Evolutionary conservation across 2,329 filamentous ascomycete genomes (phyloP).

Genomic region (Colletotrichum sp.): DNA sequence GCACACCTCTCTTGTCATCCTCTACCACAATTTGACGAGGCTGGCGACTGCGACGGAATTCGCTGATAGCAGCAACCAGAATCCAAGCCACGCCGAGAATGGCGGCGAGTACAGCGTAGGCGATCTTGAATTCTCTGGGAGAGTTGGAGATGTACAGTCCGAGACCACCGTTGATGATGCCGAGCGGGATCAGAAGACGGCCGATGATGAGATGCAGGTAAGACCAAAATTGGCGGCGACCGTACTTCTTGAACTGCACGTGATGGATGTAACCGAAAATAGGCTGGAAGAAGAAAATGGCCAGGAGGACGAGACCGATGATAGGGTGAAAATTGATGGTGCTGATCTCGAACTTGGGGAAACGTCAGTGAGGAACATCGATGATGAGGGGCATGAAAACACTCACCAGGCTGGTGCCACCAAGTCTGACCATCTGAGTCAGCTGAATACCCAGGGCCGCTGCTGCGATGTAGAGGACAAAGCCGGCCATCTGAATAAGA

Average conservation of each 20-base stretch:
- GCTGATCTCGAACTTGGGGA: constrained; percentile 31
- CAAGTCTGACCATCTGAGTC: constrained; percentile 33
- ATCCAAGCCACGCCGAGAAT: constrained; percentile 44
- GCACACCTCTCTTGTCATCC: constrained; percentile 10
- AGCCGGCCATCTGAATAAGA: constrained; percentile 40
- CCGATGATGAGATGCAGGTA: constrained; percentile 49
- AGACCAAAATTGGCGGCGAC: constrained; percentile 44
- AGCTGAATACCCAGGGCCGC: constrained; percentile 49
- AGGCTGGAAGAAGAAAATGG: constrained; percentile 44
- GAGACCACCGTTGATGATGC: constrained; percentile 50
- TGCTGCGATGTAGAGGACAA: constrained; percentile 40
- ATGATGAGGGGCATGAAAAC: no score
- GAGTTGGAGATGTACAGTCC: constrained; percentile 43
- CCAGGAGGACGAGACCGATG: constrained; percentile 49
- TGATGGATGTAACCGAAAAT: constrained; percentile 49
- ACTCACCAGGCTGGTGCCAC: constrained; percentile 35
- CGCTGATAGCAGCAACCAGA: constrained; percentile 32
- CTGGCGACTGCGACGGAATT: constrained; percentile 29
- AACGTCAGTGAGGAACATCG: neutral
- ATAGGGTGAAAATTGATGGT: constrained; percentile 47
- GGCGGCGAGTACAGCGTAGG: constrained; percentile 43
- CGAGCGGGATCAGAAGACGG: constrained; percentile 41
- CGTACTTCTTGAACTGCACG: constrained; percentile 38
- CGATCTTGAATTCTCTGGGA: constrained; percentile 28
- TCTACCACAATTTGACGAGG: constrained; percentile 4